phyloP scores from a whole-genome alignment of 2,329 filamentous ascomycete species.

The Epichloe hybrida region DNA sequence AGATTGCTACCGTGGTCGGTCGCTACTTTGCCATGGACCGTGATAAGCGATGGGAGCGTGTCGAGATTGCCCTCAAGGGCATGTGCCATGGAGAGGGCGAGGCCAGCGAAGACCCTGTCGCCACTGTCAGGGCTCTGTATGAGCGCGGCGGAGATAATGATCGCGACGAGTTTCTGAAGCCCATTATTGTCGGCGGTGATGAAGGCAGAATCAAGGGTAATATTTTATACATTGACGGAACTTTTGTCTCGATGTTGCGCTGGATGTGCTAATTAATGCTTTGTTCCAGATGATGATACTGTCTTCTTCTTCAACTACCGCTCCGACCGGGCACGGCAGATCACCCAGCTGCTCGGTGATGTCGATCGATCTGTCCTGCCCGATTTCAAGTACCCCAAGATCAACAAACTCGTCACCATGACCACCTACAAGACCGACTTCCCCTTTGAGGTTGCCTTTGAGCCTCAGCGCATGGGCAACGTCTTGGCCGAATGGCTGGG shows the following conservation, averaged over 20 bases:
- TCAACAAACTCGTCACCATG: conserved; percentile 81
- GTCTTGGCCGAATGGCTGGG: conserved; percentile 95
- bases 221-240: conserved; percentile 8
- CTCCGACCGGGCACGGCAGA: conserved; percentile 90
- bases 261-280: conserved; percentile 4
- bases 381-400: conserved; percentile 88
- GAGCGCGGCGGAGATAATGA: conserved; percentile 53
- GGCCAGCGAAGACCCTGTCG: conserved; percentile 68
- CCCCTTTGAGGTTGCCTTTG: conserved; percentile 82
- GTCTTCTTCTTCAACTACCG: conserved; percentile 99
- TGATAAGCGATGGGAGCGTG: conserved; percentile 96
- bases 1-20: conserved; percentile 86
- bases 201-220: conserved; percentile 73
- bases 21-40: conserved; percentile 99
- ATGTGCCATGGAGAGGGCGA: conserved; percentile 79
- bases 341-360: conserved; percentile 85
- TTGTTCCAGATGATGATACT: conserved; percentile 61
- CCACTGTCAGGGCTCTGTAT: conserved; percentile 79
- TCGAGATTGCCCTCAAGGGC: conserved; percentile 81
- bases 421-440: conserved; percentile 96
- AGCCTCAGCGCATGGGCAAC: conserved; percentile 91
- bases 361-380: conserved; percentile 82
- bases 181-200: conserved; percentile 84
- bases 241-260: too few relatives aligned
- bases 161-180: conserved; percentile 96